Evolutionary conservation across 2,329 filamentous ascomycete genomes (phyloP).

Genomic region (Pseudogymnoascus sp.): DNA sequence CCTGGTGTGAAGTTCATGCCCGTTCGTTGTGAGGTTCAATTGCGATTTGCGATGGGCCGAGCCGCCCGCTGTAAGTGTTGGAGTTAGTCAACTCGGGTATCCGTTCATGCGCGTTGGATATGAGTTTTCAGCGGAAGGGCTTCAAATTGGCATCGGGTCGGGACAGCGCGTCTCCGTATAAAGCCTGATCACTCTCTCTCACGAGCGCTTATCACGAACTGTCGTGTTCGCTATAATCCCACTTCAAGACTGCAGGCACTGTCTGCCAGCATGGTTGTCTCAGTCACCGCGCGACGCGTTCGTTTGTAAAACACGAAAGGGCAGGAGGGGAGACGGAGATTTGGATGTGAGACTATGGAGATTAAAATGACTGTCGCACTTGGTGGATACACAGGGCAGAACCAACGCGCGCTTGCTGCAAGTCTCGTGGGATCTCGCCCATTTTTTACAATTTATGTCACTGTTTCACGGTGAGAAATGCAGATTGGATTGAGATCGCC

Average conservation of each 20-base stretch:
- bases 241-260: not conserved
- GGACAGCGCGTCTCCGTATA: not conserved
- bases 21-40: not conserved
- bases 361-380: slow-evolving; percentile 7
- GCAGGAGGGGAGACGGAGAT: not conserved
- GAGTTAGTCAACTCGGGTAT: slow-evolving; percentile 1
- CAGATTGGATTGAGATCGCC: slow-evolving; percentile 8
- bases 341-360: slow-evolving; percentile 11
- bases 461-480: slow-evolving; percentile 6
- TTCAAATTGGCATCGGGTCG: slow-evolving; percentile 4
- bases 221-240: not conserved
- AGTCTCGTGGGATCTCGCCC: slow-evolving; percentile 1
- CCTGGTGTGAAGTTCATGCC: not conserved
- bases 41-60: slow-evolving; percentile 6
- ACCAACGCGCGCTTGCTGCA: not conserved
- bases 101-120: not conserved
- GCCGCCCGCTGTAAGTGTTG: not conserved
- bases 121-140: not conserved
- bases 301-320: slow-evolving; percentile 8
- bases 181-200: slow-evolving; percentile 1
- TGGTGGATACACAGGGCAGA: not conserved
- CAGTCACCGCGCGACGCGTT: slow-evolving; percentile 9
- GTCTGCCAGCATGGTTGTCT: slow-evolving; percentile 1
- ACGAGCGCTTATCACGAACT: not conserved
- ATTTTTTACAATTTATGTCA: slow-evolving; percentile 8